Conservation (phyloP, 2,329 filamentous ascomycete species). For the Daldinia sp. region DNA sequence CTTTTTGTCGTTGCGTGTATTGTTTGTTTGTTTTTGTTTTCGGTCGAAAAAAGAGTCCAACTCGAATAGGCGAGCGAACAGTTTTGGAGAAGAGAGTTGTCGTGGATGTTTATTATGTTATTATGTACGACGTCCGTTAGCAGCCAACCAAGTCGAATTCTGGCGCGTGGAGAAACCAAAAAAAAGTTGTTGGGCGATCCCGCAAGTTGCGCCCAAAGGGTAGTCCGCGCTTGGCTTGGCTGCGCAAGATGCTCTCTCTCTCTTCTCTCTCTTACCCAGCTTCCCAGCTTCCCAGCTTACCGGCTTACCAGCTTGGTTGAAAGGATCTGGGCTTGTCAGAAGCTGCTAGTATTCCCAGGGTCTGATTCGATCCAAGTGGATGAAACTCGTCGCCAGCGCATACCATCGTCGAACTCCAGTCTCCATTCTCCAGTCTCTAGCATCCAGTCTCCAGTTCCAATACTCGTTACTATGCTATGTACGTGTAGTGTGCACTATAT, state of each 20-base stretch:
- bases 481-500: constrained; percentile 6
- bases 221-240: constrained; percentile 47
- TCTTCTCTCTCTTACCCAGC: background rate
- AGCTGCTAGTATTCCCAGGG: constrained; percentile 44
- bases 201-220: constrained; percentile 47
- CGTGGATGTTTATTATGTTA: constrained; percentile 42
- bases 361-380: constrained; percentile 51
- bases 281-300: background rate
- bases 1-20: constrained; percentile 43
- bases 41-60: constrained; percentile 4
- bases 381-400: constrained; percentile 52
- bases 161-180: constrained; percentile 46
- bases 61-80: constrained; percentile 42
- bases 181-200: constrained; percentile 46
- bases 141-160: constrained; percentile 34
- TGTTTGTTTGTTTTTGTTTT: constrained; percentile 28
- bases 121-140: constrained; percentile 24
- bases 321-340: constrained; percentile 48
- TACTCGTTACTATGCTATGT: constrained; percentile 23
- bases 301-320: constrained; percentile 41
- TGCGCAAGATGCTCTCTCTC: constrained; percentile 41
- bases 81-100: constrained; percentile 22
- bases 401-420: constrained; percentile 44
- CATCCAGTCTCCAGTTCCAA: constrained; percentile 24
- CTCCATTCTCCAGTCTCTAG: background rate